Evolutionary conservation across 2,329 filamentous ascomycete genomes (phyloP).

Genomic region (Penicillium sp.): DNA sequence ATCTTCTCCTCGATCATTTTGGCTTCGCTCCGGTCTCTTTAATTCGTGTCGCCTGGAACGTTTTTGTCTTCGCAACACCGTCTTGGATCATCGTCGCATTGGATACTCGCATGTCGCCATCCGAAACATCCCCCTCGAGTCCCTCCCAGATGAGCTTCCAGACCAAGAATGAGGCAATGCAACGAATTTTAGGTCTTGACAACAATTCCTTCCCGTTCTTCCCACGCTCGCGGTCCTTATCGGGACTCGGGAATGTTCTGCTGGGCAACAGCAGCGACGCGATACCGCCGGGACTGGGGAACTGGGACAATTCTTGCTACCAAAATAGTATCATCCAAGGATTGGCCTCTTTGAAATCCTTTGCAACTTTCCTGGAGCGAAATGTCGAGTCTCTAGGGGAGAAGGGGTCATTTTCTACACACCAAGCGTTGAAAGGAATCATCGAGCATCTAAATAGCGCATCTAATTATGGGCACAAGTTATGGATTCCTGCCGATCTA

Average conservation of each 20-base stretch:
- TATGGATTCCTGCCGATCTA: slow-evolving; percentile 79
- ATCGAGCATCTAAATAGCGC: slow-evolving; percentile 69
- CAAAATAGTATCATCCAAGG: slow-evolving; percentile 94
- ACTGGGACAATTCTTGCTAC: slow-evolving; percentile 94
- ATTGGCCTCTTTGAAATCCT: slow-evolving; percentile 70
- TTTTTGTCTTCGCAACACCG: slow-evolving; percentile 40
- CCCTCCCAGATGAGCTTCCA: slow-evolving; percentile 30
- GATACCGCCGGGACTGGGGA: slow-evolving; percentile 68
- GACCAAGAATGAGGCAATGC: slow-evolving; percentile 66
- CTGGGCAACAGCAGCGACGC: slow-evolving; percentile 34
- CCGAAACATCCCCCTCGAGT: slow-evolving; percentile 45
- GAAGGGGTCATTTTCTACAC: slow-evolving; percentile 46
- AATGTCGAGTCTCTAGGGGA: slow-evolving; percentile 39
- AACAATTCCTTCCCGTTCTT: slow-evolving; percentile 61
- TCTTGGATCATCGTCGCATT: slow-evolving; percentile 44
- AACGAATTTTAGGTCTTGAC: slow-evolving; percentile 62
- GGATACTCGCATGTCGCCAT: slow-evolving; percentile 51
- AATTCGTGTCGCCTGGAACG: slow-evolving; percentile 38
- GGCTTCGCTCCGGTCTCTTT: slow-evolving; percentile 30
- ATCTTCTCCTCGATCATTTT: slow-evolving; percentile 32
- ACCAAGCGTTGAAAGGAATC: slow-evolving; percentile 61
- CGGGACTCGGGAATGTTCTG: slow-evolving; percentile 51
- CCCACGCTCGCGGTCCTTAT: slow-evolving; percentile 56
- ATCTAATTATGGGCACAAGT: slow-evolving; percentile 68
- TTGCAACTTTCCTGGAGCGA: slow-evolving; percentile 65